These are phyloP conservation scores for Pulveroboletus sp. DNA, from an alignment of 768 basidiomycete genomes.

Conservation along the genomic window DNA sequence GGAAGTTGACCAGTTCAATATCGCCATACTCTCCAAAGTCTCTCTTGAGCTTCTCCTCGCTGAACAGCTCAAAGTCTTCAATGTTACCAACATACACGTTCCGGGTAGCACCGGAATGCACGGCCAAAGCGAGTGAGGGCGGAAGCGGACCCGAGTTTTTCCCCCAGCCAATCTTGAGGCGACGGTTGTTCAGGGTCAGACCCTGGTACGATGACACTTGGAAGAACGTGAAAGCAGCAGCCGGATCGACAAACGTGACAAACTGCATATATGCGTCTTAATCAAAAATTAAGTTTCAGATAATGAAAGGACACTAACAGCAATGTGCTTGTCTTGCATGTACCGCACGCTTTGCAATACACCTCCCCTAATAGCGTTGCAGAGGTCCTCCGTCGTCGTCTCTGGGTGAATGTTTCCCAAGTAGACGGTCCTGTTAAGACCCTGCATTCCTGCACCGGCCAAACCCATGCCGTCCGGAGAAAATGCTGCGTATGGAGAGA, in stretches of 20 bases:
- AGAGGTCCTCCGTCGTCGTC: constrained; percentile 91
- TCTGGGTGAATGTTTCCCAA: constrained; percentile 97
- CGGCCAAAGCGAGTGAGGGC: constrained; percentile 80
- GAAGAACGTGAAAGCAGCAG: constrained; percentile 91
- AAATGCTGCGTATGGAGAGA: constrained; percentile 52
- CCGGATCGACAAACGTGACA: constrained; percentile 93
- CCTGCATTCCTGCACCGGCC: constrained; percentile 40
- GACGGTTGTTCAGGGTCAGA: constrained; percentile 86
- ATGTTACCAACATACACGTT: constrained; percentile 97
- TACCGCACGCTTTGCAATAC: constrained; percentile 93
- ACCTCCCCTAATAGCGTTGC: constrained; percentile 96
- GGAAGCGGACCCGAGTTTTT: constrained; percentile 90
- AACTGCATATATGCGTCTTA: constrained; percentile 50
- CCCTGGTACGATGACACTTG: constrained; percentile 90
- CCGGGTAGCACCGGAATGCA: constrained; percentile 90
- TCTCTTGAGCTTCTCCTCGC: constrained; percentile 82
- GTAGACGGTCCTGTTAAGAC: constrained; percentile 91
- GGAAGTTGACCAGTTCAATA: constrained; percentile 93
- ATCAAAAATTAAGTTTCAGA: constrained; percentile 1
- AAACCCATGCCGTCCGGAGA: constrained; percentile 39
- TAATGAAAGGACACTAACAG: constrained; percentile 49
- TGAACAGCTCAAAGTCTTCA: constrained; percentile 92
- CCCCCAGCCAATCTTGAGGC: constrained; percentile 97
- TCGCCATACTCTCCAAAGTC: constrained; percentile 98
- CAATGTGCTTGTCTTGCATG: constrained; percentile 97